A percentile compares a stretch with the other conserved stretches of the same genome.
Conservation (phyloP, 2,329 filamentous ascomycete genomes). For the Pyrenophora seminiperda region DNA sequence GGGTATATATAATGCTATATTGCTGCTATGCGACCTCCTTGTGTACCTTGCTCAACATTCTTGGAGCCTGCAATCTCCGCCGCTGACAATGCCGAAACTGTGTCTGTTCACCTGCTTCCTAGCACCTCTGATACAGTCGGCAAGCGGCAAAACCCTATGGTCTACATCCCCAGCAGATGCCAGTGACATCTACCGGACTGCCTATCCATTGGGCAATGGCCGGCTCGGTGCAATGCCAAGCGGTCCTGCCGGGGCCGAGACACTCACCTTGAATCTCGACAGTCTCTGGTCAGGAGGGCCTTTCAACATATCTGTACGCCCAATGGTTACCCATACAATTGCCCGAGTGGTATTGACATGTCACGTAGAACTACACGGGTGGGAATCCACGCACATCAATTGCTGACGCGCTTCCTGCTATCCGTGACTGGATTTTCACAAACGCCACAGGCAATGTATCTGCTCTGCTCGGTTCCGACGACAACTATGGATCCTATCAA, state of each 20-base stretch:
- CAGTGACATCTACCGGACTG: conserved; percentile 30
- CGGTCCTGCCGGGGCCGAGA: conserved; percentile 52
- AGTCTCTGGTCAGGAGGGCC: conserved; percentile 59
- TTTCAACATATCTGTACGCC: conserved; percentile 51
- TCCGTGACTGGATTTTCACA: conserved; percentile 55
- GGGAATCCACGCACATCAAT: conserved; percentile 52
- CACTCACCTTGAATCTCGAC: conserved; percentile 56
- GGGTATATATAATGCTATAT: background rate
- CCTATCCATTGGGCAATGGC: conserved; percentile 58
- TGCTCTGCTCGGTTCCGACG: conserved; percentile 46
- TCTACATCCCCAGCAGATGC: conserved; percentile 24
- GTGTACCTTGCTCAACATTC: too few relatives aligned
- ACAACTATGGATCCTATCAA: conserved; percentile 54
- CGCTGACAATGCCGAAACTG: background rate
- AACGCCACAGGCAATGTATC: conserved; percentile 55
- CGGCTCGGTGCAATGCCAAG: conserved; percentile 55
- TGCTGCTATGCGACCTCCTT: too few relatives aligned
- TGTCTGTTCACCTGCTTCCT: background rate
- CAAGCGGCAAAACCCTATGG: conserved; percentile 28
- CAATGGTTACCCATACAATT: fast-evolving
- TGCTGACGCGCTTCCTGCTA: conserved; percentile 47
- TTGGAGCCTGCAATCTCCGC: background rate
- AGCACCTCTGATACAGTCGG: background rate
- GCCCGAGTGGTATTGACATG: background rate
- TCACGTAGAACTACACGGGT: conserved; percentile 51